A percentile compares a stretch with the other conserved stretches of the same genome.
Conservation (phyloP, 2,329 filamentous ascomycete genomes). For the Aspergillus phoenicis region DNA sequence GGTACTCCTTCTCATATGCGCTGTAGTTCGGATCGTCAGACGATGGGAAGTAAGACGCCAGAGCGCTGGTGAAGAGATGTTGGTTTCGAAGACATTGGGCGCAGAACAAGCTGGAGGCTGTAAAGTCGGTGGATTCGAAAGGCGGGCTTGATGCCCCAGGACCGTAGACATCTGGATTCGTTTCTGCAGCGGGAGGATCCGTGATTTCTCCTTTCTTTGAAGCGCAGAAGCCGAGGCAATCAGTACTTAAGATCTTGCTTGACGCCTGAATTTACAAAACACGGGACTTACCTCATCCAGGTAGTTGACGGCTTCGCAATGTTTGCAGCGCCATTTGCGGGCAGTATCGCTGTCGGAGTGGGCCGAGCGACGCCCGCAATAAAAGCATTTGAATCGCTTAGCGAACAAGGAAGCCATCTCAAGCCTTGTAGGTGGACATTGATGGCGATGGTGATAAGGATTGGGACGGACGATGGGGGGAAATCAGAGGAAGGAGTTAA, state of each 20-base stretch:
- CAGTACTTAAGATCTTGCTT: conserved; percentile 22
- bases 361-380: conserved; percentile 72
- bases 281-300: conserved; percentile 71
- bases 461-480: conserved; percentile 4
- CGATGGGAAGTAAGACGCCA: conserved; percentile 77
- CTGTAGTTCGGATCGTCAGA: conserved; percentile 68
- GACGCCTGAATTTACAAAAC: conserved; percentile 1
- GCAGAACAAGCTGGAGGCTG: conserved; percentile 63
- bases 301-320: conserved; percentile 86
- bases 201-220: conserved; percentile 80
- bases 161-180: conserved; percentile 41
- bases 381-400: conserved; percentile 71
- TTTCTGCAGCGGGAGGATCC: conserved; percentile 72
- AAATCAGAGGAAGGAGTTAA: conserved; percentile 24
- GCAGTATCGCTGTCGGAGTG: conserved; percentile 60
- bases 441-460: conserved; percentile 13
- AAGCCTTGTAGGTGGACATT: conserved; percentile 19
- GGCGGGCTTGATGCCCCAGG: conserved; percentile 52
- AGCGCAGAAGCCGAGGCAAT: conserved; percentile 6
- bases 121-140: conserved; percentile 33
- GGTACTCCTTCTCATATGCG: conserved; percentile 68
- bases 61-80: conserved; percentile 70
- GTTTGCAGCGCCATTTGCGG: conserved; percentile 70
- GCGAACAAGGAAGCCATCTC: conserved; percentile 47
- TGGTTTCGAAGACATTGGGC: conserved; percentile 85